phyloP scores from a whole-genome alignment of 352 stramenopile genomes.

The Sclerospora graminicola region DNA sequence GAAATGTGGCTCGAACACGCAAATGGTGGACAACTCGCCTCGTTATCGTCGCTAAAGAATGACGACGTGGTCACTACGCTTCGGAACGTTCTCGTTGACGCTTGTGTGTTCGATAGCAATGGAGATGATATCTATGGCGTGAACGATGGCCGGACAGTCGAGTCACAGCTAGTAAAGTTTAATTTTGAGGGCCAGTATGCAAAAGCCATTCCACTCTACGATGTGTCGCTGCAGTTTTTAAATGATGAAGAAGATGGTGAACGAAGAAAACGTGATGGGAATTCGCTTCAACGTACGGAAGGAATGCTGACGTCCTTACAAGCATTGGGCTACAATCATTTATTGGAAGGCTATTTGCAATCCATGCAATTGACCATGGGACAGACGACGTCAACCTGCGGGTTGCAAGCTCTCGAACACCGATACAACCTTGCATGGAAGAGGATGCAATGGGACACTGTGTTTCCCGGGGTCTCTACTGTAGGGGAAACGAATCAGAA shows the following conservation, averaged over 20 bases:
- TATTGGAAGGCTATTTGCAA: slow-evolving; percentile 47
- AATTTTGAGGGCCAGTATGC: slow-evolving; percentile 48
- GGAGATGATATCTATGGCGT: slow-evolving; percentile 71
- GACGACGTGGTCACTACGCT: slow-evolving; percentile 24
- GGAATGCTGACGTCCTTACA: slow-evolving; percentile 53
- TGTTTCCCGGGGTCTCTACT: slow-evolving; percentile 20
- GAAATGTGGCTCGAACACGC: slow-evolving; percentile 77
- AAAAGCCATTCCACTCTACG: slow-evolving; percentile 63
- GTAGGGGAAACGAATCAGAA: not conserved
- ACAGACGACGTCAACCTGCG: not conserved
- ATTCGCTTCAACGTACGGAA: slow-evolving; percentile 19
- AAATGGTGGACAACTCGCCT: slow-evolving; percentile 35
- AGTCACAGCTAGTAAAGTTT: slow-evolving; percentile 63
- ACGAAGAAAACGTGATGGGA: not conserved
- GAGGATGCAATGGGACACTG: slow-evolving; percentile 56
- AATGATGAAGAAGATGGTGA: slow-evolving; percentile 1
- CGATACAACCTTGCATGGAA: slow-evolving; percentile 78
- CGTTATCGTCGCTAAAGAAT: slow-evolving; percentile 19
- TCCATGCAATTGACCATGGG: slow-evolving; percentile 12
- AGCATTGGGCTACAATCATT: slow-evolving; percentile 61
- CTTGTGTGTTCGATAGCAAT: slow-evolving; percentile 52
- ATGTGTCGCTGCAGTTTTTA: slow-evolving; percentile 54
- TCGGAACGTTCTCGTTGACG: slow-evolving; percentile 50
- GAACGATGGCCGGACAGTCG: slow-evolving; percentile 60
- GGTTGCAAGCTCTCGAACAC: slow-evolving; percentile 30